Evolutionary conservation across 495 filamentous ascomycete species (phyloP).

Genomic region (Astrocystis sublimbata): DNA sequence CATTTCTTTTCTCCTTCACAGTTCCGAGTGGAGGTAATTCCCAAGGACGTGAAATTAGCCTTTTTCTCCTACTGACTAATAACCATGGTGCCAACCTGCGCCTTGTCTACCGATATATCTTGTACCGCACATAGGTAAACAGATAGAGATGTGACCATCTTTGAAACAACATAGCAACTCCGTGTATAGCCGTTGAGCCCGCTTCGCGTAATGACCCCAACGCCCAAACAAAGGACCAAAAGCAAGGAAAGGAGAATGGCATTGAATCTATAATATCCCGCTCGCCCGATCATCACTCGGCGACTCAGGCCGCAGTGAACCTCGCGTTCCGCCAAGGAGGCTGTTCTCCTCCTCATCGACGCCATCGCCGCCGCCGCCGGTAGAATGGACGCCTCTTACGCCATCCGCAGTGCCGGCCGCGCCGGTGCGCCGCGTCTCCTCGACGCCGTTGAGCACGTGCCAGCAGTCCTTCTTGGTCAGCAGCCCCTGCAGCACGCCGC

Average conservation of each 20-base stretch:
- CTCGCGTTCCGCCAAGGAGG: slow-evolving; percentile 7
- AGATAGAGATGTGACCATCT: too few relatives aligned
- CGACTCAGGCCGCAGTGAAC: slow-evolving; percentile 8
- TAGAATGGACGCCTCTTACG: neutral
- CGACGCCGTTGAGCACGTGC: slow-evolving; percentile 82
- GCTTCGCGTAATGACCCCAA: neutral
- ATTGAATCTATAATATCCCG: slow-evolving; percentile 25
- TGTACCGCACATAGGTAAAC: neutral
- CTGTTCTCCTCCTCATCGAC: neutral
- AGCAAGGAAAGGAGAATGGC: neutral
- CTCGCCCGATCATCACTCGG: slow-evolving; percentile 24
- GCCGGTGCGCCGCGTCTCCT: slow-evolving; percentile 53
- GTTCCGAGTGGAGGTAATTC: too few relatives aligned
- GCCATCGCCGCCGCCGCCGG: neutral
- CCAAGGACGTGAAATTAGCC: too few relatives aligned
- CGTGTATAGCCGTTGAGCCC: neutral
- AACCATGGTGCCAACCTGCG: neutral
- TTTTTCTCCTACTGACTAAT: neutral
- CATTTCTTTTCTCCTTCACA: too few relatives aligned
- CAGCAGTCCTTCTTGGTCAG: slow-evolving; percentile 99
- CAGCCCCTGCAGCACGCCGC: slow-evolving; percentile 78
- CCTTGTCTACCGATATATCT: neutral
- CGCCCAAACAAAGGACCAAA: neutral
- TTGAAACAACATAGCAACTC: neutral
- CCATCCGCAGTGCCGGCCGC: slow-evolving; percentile 12